These are phyloP conservation scores for Rhodotorula paludigena DNA, from an alignment of 768 basidiomycete species.

Conservation along the genomic window DNA sequence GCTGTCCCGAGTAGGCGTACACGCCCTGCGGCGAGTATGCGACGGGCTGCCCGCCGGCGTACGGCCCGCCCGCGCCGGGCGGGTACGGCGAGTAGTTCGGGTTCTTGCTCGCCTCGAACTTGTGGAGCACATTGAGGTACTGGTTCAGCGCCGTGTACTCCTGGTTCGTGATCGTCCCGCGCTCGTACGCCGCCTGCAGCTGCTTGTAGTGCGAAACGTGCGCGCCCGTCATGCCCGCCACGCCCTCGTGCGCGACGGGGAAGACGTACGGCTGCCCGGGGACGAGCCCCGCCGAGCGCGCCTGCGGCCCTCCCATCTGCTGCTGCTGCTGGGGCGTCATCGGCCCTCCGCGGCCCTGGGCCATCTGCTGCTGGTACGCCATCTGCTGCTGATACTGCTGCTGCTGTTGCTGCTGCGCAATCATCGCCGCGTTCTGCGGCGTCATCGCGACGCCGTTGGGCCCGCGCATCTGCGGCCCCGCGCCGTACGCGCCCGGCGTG, in stretches of 20 bases:
- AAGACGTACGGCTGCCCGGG: neutral
- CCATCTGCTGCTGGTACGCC: neutral
- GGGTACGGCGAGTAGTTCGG: neutral
- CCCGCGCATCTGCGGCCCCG: neutral
- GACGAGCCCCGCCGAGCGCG: neutral
- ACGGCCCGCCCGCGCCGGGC: neutral
- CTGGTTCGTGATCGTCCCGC: neutral
- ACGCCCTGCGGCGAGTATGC: slow-evolving; percentile 10
- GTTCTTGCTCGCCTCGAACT: neutral
- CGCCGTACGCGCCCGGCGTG: too few species aligned
- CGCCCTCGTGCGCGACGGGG: slow-evolving; percentile 9
- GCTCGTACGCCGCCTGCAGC: slow-evolving; percentile 8
- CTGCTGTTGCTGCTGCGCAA: neutral
- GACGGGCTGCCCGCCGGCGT: neutral
- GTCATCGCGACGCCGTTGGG: neutral
- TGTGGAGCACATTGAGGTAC: slow-evolving; percentile 14
- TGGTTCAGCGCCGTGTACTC: slow-evolving; percentile 13
- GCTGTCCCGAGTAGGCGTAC: neutral
- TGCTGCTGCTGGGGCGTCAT: neutral
- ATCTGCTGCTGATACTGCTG: slow-evolving; percentile 1
- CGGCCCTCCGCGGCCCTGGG: neutral
- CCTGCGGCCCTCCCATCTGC: too few species aligned
- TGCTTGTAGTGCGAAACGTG: slow-evolving; percentile 27
- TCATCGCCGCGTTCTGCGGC: neutral
- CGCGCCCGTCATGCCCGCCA: slow-evolving; percentile 21